phyloP scores from a whole-genome alignment of 1,284 basidiomycete species.

The Butyriboletus regius region DNA sequence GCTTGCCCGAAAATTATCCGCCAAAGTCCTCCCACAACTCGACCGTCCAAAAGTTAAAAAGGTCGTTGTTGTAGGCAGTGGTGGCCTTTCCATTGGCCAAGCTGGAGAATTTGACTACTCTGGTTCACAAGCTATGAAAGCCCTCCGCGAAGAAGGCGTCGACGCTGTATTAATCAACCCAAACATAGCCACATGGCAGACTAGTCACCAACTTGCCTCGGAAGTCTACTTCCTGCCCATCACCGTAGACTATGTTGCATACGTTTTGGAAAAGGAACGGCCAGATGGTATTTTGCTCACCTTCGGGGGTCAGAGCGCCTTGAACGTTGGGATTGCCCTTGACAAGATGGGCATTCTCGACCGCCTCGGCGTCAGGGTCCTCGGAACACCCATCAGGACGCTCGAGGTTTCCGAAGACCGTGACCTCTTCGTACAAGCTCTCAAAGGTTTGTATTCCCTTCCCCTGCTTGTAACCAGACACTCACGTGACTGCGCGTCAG shows the following conservation, averaged over 20 bases:
- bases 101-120: constrained; percentile 99
- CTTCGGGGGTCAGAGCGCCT: constrained; percentile 95
- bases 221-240: constrained; percentile 98
- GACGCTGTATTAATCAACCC: constrained; percentile 95
- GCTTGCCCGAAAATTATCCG: constrained; percentile 82
- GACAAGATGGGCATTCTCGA: constrained; percentile 98
- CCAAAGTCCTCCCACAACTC: constrained; percentile 81
- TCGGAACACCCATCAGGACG: constrained; percentile 92
- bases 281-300: constrained; percentile 96
- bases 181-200: constrained; percentile 96
- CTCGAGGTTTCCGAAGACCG: constrained; percentile 96
- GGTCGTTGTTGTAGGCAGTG: constrained; percentile 92
- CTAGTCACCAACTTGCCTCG: constrained; percentile 90
- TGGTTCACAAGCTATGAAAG: constrained; percentile 97
- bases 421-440: constrained; percentile 91
- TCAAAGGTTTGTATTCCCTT: constrained; percentile 63
- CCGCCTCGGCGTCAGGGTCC: constrained; percentile 85
- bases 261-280: constrained; percentile 95
- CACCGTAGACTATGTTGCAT: constrained; percentile 95
- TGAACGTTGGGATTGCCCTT: constrained; percentile 96
- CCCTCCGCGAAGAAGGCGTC: constrained; percentile 90
- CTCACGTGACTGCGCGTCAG: constrained; percentile 37
- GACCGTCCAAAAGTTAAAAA: constrained; percentile 86
- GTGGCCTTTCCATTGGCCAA: constrained; percentile 95
- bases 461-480: neutral